phyloP scores from a whole-genome alignment of 1,139 yeast species.

The Yarrowia galli region DNA sequence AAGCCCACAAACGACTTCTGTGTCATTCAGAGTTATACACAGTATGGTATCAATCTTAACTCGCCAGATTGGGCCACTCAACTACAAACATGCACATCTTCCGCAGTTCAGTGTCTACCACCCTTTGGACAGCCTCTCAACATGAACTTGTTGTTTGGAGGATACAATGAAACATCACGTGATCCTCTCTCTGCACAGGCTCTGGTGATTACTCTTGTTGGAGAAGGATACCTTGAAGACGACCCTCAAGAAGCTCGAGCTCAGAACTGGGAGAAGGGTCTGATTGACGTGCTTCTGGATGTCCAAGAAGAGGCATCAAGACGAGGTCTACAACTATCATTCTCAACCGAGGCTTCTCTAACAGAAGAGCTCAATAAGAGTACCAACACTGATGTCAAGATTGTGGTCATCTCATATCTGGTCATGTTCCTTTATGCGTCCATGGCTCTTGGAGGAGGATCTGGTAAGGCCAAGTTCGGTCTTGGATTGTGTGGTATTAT shows the following conservation, averaged over 20 bases:
- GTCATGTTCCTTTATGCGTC: conserved; percentile 93
- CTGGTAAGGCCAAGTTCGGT: conserved; percentile 65
- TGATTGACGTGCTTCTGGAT: conserved; percentile 63
- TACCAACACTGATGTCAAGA: conserved; percentile 76
- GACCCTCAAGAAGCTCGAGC: conserved; percentile 58
- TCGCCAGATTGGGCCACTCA: conserved; percentile 62
- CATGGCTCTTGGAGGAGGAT: conserved; percentile 73
- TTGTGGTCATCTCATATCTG: conserved; percentile 75
- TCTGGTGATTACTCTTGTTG: conserved; percentile 73
- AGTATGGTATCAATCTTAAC: conserved; percentile 67
- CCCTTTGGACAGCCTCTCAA: conserved; percentile 89
- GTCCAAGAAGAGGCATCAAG: conserved; percentile 55
- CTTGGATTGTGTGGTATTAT: conserved; percentile 83
- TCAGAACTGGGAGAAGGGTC: conserved; percentile 66
- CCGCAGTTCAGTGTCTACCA: conserved; percentile 92
- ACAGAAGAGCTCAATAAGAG: conserved; percentile 84
- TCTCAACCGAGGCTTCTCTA: conserved; percentile 81
- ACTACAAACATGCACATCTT: conserved; percentile 66
- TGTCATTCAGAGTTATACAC: conserved; percentile 89
- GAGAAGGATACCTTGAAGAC: conserved; percentile 48
- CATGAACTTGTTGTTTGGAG: conserved; percentile 73
- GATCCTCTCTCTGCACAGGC: conserved; percentile 70
- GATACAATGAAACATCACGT: conserved; percentile 52
- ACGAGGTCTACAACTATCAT: conserved; percentile 67
- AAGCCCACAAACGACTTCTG: conserved; percentile 81